A percentile compares a stretch with the other conserved stretches of the same genome.
These are phyloP conservation scores for Pistacia vera DNA, from an alignment of 345 rosid genomes.

Conservation along the genomic window DNA sequence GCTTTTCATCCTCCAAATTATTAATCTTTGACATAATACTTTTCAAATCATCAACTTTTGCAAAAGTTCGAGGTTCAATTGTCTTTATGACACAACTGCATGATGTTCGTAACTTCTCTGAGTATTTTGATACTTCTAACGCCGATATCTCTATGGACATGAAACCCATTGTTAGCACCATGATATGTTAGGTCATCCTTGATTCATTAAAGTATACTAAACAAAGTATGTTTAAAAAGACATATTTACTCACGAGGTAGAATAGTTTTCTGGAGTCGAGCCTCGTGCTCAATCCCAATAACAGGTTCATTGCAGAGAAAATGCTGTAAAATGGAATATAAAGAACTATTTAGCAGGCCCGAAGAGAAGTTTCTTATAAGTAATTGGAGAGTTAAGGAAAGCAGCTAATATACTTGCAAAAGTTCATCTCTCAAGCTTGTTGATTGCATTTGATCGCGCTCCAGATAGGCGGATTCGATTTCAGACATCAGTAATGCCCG, in stretches of 20 bases:
- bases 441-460: slow-evolving; percentile 93
- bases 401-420: slow-evolving; percentile 57
- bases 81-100: slow-evolving; percentile 82
- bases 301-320: slow-evolving; percentile 85
- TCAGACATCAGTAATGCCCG: slow-evolving; percentile 82
- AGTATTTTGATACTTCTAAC: slow-evolving; percentile 71
- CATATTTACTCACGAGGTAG: slow-evolving; percentile 70
- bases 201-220: not conserved
- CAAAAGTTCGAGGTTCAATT: slow-evolving; percentile 75
- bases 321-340: slow-evolving; percentile 34
- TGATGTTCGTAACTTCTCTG: slow-evolving; percentile 72
- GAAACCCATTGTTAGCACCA: slow-evolving; percentile 14
- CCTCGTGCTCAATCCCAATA: slow-evolving; percentile 84
- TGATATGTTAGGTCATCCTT: slow-evolving; percentile 3
- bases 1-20: slow-evolving; percentile 57
- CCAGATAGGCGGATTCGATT: slow-evolving; percentile 94
- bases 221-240: not conserved
- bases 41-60: slow-evolving; percentile 64
- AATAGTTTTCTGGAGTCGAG: slow-evolving; percentile 86
- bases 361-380: slow-evolving; percentile 2
- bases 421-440: slow-evolving; percentile 85
- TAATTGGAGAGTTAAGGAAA: not conserved
- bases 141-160: slow-evolving; percentile 68
- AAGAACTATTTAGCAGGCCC: slow-evolving; percentile 2
- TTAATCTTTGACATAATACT: slow-evolving; percentile 53